phyloP scores from a whole-genome alignment of 768 basidiomycete genomes.

The Leccinum arenicola region DNA sequence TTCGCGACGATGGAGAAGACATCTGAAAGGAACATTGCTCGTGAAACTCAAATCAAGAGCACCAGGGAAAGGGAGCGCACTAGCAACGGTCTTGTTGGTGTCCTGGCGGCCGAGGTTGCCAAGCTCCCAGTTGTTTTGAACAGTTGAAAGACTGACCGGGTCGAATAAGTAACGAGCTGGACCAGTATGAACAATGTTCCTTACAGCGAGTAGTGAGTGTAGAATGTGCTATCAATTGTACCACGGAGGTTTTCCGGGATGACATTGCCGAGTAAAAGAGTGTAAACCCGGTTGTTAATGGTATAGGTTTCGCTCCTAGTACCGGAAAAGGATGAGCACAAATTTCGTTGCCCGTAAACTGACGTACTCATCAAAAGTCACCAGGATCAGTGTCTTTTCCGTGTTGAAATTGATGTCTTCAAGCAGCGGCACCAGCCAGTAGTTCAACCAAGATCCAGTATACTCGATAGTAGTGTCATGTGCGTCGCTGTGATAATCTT shows the following conservation, averaged over 20 bases:
- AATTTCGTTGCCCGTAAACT: background rate
- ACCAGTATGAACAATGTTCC: background rate
- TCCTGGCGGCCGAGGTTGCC: constrained; percentile 58
- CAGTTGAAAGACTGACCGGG: constrained; percentile 40
- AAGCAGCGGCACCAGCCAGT: constrained; percentile 53
- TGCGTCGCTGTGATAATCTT: constrained; percentile 42
- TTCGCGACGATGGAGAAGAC: constrained; percentile 53
- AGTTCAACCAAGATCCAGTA: constrained; percentile 42
- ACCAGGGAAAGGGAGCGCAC: constrained; percentile 2
- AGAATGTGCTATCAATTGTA: constrained; percentile 51
- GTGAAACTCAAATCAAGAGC: background rate
- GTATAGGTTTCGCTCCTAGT: constrained; percentile 31
- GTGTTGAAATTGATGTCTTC: constrained; percentile 51
- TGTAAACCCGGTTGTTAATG: constrained; percentile 46
- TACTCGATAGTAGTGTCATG: constrained; percentile 59
- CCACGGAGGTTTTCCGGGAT: constrained; percentile 41
- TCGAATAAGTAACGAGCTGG: background rate
- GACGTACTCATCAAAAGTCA: constrained; percentile 64
- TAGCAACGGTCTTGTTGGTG: constrained; percentile 42
- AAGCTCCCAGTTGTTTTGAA: constrained; percentile 61
- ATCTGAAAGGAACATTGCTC: constrained; percentile 30
- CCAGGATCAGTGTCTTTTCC: constrained; percentile 50
- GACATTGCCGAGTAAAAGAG: constrained; percentile 44
- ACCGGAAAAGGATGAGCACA: background rate
- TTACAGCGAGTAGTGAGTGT: constrained; percentile 56